These are phyloP conservation scores for Malassezia restricta DNA, from an alignment of 1,284 basidiomycete species.

Conservation along the genomic window DNA sequence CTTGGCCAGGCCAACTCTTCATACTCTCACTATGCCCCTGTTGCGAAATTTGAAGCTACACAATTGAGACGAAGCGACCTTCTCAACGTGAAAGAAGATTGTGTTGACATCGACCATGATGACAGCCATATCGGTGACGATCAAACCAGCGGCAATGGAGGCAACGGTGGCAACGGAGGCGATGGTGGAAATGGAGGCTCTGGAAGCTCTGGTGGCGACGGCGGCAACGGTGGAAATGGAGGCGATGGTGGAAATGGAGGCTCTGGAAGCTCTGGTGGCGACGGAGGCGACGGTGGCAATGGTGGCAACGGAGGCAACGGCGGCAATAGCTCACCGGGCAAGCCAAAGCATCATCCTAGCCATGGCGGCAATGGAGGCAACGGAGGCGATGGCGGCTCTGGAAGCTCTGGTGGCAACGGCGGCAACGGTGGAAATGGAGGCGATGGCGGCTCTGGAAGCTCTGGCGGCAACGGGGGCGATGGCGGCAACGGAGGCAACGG, in stretches of 20 bases:
- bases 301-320: constrained; percentile 5
- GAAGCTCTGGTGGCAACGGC: background rate
- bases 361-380: constrained; percentile 11
- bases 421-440: background rate
- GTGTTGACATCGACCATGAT: constrained; percentile 1
- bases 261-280: constrained; percentile 3
- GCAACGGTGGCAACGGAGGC: background rate
- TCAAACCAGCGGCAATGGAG: background rate
- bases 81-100: background rate
- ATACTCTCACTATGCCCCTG: too few species aligned
- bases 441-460: background rate
- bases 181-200: constrained; percentile 3
- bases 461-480: constrained; percentile 5
- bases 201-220: background rate
- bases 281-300: constrained; percentile 4
- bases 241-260: constrained; percentile 9
- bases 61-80: background rate
- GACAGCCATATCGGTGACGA: background rate
- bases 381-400: constrained; percentile 1
- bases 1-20: too few species aligned
- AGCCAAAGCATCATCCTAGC: constrained; percentile 5
- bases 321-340: background rate
- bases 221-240: background rate
- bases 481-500: constrained; percentile 5
- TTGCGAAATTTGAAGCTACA: too few species aligned